Conservation (phyloP, 768 basidiomycete genomes). For the Punctularia strigosozonata region DNA sequence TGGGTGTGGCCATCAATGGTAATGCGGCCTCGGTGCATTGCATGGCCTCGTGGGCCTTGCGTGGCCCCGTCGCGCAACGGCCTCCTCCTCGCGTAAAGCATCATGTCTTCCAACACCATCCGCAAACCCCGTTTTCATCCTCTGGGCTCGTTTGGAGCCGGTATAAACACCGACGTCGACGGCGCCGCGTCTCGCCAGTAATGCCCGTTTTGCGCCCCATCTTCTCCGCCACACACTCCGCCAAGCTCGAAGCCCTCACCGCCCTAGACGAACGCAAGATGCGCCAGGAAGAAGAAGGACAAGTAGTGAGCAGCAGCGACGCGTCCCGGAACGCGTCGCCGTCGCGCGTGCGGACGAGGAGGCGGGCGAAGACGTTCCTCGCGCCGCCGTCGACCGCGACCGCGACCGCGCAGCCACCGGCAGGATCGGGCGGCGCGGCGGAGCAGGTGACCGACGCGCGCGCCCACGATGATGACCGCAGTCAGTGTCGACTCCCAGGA, state of each 20-base stretch:
- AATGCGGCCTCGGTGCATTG: too few species aligned
- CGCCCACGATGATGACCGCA: neutral
- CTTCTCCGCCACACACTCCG: slow-evolving; percentile 20
- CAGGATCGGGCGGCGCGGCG: neutral
- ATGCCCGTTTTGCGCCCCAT: slow-evolving; percentile 8
- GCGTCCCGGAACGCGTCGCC: neutral
- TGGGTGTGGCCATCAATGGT: too few species aligned
- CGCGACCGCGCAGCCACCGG: neutral
- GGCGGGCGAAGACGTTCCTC: neutral
- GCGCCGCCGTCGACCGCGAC: neutral
- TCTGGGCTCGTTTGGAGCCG: too few species aligned
- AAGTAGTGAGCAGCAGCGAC: neutral
- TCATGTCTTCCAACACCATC: too few species aligned
- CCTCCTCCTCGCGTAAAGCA: too few species aligned
- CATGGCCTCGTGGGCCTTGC: too few species aligned
- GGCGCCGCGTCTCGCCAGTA: too few species aligned
- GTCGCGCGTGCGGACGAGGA: neutral
- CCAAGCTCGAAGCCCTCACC: slow-evolving; percentile 5
- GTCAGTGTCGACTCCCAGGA: neutral
- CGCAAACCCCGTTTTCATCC: too few species aligned
- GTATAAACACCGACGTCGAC: too few species aligned
- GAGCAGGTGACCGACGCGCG: neutral
- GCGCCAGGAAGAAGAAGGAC: too few species aligned
- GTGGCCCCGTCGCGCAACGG: too few species aligned
- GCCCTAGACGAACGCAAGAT: neutral